Conservation (phyloP, 371 early-diverging fungal species). For the Choanephora cucurbitarum region DNA sequence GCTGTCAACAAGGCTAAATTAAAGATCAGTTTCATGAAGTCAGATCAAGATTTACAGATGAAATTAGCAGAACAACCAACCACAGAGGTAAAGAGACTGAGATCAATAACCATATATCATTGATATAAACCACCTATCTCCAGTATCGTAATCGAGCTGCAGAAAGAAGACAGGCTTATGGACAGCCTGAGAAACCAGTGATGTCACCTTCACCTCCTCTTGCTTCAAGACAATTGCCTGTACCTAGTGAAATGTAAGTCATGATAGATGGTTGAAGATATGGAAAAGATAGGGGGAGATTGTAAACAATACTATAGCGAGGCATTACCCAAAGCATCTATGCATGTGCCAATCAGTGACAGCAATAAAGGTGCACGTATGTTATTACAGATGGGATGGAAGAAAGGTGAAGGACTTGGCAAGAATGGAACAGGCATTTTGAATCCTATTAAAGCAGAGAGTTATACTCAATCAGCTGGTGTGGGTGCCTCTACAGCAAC, state of each 20-base stretch:
- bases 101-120: too few species aligned
- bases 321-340: constrained; percentile 23
- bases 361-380: constrained; percentile 47
- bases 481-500: constrained; percentile 19
- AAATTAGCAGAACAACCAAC: constrained; percentile 23
- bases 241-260: constrained; percentile 18
- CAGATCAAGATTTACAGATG: constrained; percentile 8
- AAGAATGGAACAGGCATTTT: constrained; percentile 44
- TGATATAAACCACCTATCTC: too few species aligned
- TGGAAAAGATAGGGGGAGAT: neutral
- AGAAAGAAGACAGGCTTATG: constrained; percentile 67
- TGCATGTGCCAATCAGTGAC: constrained; percentile 37
- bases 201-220: constrained; percentile 23
- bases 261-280: too few species aligned
- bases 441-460: constrained; percentile 44
- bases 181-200: constrained; percentile 56
- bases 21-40: constrained; percentile 28
- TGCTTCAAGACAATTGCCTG: constrained; percentile 9
- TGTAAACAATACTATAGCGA: too few species aligned
- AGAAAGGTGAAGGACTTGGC: constrained; percentile 47
- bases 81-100: constrained; percentile 35
- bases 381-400: constrained; percentile 51
- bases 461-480: constrained; percentile 42
- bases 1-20: constrained; percentile 36
- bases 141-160: constrained; percentile 71